Conservation (phyloP, 2,329 filamentous ascomycete genomes). For the Cladophialophora carrionii region DNA sequence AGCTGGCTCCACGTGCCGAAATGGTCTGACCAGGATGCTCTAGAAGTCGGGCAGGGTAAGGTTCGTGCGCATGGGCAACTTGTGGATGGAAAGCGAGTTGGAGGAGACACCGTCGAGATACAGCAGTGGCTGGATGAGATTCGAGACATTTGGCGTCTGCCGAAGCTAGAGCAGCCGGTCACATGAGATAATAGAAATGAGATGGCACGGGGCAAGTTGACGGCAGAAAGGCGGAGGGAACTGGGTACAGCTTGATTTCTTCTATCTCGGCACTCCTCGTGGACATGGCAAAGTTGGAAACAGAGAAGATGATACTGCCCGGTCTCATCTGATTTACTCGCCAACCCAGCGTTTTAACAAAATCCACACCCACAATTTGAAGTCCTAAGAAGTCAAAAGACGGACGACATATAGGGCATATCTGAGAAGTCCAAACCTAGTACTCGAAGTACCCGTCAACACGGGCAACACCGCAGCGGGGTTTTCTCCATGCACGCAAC, state of each 20-base stretch:
- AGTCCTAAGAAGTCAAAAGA: slow-evolving; percentile 22
- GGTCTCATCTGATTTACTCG: too few relatives aligned
- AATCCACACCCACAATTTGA: slow-evolving; percentile 31
- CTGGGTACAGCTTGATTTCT: not conserved
- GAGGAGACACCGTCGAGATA: not conserved
- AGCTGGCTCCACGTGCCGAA: not conserved
- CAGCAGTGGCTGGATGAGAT: not conserved
- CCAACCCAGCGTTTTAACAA: too few relatives aligned
- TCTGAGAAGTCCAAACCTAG: not conserved
- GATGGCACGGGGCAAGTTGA: not conserved
- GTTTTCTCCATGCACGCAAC: not conserved
- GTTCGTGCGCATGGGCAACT: not conserved
- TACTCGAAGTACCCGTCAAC: not conserved
- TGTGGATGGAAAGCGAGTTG: not conserved
- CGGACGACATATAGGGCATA: not conserved
- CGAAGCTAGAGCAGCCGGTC: not conserved
- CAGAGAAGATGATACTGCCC: too few relatives aligned
- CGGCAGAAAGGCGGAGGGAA: not conserved
- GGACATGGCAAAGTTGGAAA: too few relatives aligned
- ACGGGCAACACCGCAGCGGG: not conserved
- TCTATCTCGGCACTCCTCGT: too few relatives aligned
- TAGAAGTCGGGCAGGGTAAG: not conserved
- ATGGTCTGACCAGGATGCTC: not conserved
- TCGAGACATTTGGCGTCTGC: not conserved
- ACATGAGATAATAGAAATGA: not conserved